phyloP scores from a whole-genome alignment of 2,329 filamentous ascomycete genomes.

The Tolypocladium tropicale region DNA sequence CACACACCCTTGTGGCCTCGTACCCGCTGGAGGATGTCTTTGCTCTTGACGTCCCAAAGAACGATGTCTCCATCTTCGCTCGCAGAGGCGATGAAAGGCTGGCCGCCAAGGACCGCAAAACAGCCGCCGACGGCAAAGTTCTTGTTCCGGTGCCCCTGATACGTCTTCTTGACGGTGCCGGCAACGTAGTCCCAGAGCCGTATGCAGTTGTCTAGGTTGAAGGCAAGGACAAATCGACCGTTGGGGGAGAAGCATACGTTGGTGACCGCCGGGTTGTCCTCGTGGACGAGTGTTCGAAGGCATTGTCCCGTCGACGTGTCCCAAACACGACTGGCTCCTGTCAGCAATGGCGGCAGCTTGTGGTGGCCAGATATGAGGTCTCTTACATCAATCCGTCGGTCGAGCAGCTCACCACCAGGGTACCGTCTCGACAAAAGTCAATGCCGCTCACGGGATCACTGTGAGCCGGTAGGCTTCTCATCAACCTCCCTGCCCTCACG shows the following conservation, averaged over 20 bases:
- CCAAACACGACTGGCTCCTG: constrained; percentile 63
- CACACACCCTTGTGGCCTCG: constrained; percentile 44
- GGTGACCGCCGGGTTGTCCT: constrained; percentile 85
- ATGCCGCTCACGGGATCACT: constrained; percentile 91
- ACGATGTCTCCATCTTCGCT: constrained; percentile 81
- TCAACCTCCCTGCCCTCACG: constrained; percentile 73
- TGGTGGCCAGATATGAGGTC: constrained; percentile 1
- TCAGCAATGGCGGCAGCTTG: constrained; percentile 6
- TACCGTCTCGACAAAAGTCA: constrained; percentile 87
- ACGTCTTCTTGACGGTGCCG: constrained; percentile 89
- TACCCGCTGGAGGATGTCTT: constrained; percentile 66
- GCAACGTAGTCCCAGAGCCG: constrained; percentile 93
- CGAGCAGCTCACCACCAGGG: constrained; percentile 81
- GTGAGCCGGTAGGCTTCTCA: constrained; percentile 87
- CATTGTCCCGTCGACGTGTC: constrained; percentile 93
- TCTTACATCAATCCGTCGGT: constrained; percentile 77
- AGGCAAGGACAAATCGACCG: constrained; percentile 84
- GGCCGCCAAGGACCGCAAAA: constrained; percentile 52
- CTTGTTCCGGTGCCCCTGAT: constrained; percentile 81
- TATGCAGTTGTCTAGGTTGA: constrained; percentile 81
- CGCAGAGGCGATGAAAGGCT: constrained; percentile 64
- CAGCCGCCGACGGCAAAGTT: constrained; percentile 77
- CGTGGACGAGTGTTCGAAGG: constrained; percentile 86
- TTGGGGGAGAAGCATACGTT: constrained; percentile 91
- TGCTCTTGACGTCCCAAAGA: constrained; percentile 84